phyloP scores from a whole-genome alignment of 345 rosid genomes.

The Combretum micranthum region DNA sequence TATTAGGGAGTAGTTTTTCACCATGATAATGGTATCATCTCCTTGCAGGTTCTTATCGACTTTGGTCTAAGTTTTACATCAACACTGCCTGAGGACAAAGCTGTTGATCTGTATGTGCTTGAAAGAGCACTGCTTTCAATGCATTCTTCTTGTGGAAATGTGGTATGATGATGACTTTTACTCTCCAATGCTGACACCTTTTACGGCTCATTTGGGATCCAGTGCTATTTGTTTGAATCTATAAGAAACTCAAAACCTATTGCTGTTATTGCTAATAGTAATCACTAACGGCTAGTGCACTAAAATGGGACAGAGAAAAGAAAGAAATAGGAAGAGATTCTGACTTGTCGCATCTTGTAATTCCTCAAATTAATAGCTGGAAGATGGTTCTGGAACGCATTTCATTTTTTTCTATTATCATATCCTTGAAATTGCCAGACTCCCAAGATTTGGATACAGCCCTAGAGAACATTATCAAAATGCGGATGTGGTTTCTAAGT shows the following conservation, averaged over 20 bases:
- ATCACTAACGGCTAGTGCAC: no score
- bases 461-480: no score
- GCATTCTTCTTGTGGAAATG: constrained; percentile 98
- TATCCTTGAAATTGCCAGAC: no score
- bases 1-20: neutral
- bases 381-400: no score
- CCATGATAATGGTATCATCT: constrained; percentile 12
- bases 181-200: neutral
- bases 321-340: no score
- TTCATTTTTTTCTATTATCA: no score
- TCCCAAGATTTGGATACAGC: no score
- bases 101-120: constrained; percentile 91
- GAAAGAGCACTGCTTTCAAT: constrained; percentile 88
- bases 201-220: neutral
- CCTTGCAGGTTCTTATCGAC: constrained; percentile 70
- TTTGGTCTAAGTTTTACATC: constrained; percentile 94
- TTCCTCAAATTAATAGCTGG: no score
- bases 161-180: constrained; percentile 44
- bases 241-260: neutral
- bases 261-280: neutral
- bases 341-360: no score
- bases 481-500: neutral
- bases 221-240: neutral
- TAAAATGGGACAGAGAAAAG: no score
- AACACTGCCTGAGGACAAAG: constrained; percentile 90